Evolutionary conservation across 176 grass and related monocot species (phyloP).

Genomic region (Phyllostachys edulis): DNA sequence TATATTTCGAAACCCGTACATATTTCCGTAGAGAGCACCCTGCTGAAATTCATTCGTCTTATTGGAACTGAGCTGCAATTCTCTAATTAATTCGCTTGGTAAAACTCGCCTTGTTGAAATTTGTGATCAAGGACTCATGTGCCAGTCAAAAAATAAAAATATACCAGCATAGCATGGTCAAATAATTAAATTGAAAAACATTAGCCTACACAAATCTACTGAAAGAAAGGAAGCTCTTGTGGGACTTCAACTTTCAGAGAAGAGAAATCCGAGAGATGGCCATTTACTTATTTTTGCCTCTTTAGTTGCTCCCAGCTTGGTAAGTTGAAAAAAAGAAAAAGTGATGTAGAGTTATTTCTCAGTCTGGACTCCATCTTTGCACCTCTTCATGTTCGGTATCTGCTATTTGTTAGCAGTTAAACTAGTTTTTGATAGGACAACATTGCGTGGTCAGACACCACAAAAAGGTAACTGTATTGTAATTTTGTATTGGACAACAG

Average conservation of each 20-base stretch:
- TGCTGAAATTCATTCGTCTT: background rate
- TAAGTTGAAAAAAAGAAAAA: background rate
- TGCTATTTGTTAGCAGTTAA: constrained; percentile 12
- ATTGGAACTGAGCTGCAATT: background rate
- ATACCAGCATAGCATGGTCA: background rate
- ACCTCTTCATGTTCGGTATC: constrained; percentile 7
- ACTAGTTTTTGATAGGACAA: background rate
- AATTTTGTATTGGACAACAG: background rate
- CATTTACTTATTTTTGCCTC: background rate
- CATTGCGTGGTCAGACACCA: background rate
- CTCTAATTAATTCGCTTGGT: background rate
- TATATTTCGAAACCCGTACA: background rate
- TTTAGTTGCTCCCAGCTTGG: constrained; percentile 12
- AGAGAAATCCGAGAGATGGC: background rate
- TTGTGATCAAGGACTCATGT: background rate
- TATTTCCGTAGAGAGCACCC: background rate
- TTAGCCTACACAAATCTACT: background rate
- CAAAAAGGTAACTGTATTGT: background rate
- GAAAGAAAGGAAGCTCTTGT: background rate
- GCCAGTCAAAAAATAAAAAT: background rate
- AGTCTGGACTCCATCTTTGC: constrained; percentile 9
- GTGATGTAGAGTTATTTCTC: background rate
- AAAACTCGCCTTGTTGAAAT: background rate
- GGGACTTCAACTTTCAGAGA: constrained; percentile 1
- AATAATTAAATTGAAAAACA: background rate